Evolutionary conservation across 208 protist species (phyloP).

Genomic region (Jaenimonas drosophilae): DNA sequence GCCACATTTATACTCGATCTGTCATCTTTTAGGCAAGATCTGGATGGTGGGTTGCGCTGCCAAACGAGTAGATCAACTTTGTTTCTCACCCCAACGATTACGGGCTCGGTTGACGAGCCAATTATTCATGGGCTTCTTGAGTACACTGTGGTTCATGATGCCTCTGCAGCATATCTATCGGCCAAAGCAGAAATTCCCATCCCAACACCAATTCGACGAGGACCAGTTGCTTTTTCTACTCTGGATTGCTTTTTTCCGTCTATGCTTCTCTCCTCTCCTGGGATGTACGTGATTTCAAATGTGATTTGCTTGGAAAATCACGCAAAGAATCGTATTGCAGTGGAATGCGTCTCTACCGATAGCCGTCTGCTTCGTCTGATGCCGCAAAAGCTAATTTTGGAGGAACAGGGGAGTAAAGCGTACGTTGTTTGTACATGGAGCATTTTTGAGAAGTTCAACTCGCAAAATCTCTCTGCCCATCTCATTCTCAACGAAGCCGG

Average conservation of each 20-base stretch:
- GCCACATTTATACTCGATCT: slow-evolving; percentile 5
- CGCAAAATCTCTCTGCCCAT: no score
- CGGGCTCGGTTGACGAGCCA: not conserved
- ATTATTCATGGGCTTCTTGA: slow-evolving; percentile 2
- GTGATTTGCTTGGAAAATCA: slow-evolving; percentile 43
- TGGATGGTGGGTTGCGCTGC: no score
- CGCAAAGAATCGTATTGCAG: slow-evolving; percentile 15
- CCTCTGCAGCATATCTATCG: no score
- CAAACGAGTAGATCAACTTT: slow-evolving; percentile 1
- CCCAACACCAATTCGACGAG: slow-evolving; percentile 5
- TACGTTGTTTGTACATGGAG: slow-evolving; percentile 48
- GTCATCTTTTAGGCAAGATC: not conserved
- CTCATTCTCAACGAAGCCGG: no score
- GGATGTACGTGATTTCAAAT: slow-evolving; percentile 57
- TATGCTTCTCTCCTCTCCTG: slow-evolving; percentile 25
- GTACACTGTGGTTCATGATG: slow-evolving; percentile 4
- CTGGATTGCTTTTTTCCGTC: slow-evolving; percentile 40
- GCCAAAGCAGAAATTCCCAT: not conserved
- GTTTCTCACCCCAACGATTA: slow-evolving; percentile 1
- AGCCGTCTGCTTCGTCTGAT: no score
- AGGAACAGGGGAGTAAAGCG: no score
- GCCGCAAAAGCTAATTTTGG: no score
- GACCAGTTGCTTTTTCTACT: slow-evolving; percentile 21
- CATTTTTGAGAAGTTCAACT: slow-evolving; percentile 30
- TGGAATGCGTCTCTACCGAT: slow-evolving; percentile 25